Percentiles rank a stretch among this genome's conserved stretches.
phyloP scores from a whole-genome alignment of 2,329 filamentous ascomycete species.

The Arthroderma sp. region DNA sequence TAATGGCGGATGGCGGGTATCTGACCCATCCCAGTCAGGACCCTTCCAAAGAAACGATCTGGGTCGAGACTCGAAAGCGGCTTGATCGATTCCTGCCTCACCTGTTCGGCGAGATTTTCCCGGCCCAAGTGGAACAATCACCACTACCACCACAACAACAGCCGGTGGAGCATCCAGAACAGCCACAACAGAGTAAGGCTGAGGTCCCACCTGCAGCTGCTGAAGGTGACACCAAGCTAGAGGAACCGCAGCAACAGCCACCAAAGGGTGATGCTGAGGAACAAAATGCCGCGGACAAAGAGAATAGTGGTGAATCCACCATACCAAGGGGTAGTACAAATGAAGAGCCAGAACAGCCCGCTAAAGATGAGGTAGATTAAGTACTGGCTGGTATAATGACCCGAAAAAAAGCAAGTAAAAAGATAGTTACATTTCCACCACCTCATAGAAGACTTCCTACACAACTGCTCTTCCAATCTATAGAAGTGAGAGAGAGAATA shows the following conservation, averaged over 20 bases:
- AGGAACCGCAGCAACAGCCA: not conserved
- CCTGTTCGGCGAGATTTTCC: conserved; percentile 47
- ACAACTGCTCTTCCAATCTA: no score
- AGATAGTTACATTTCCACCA: no score
- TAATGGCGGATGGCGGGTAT: conserved; percentile 83
- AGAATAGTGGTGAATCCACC: not conserved
- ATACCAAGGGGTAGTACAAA: no score
- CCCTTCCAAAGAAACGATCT: conserved; percentile 39
- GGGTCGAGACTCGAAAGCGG: conserved; percentile 48
- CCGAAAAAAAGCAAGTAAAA: no score
- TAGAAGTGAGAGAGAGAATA: no score
- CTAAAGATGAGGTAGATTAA: no score
- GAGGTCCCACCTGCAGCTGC: not conserved
- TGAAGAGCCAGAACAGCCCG: no score
- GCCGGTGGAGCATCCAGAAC: no score
- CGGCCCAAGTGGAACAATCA: conserved; percentile 13
- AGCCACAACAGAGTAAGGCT: not conserved
- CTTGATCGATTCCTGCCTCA: conserved; percentile 48
- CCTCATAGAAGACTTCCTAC: no score
- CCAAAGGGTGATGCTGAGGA: not conserved
- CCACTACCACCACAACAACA: no score
- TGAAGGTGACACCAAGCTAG: not conserved
- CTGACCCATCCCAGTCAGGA: conserved; percentile 54
- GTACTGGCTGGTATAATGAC: no score
- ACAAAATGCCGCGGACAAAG: not conserved